Percentiles rank a stretch among this genome's conserved stretches.
These are phyloP conservation scores for Trypanosoma avium DNA, from an alignment of 208 protist species.

Conservation along the genomic window DNA sequence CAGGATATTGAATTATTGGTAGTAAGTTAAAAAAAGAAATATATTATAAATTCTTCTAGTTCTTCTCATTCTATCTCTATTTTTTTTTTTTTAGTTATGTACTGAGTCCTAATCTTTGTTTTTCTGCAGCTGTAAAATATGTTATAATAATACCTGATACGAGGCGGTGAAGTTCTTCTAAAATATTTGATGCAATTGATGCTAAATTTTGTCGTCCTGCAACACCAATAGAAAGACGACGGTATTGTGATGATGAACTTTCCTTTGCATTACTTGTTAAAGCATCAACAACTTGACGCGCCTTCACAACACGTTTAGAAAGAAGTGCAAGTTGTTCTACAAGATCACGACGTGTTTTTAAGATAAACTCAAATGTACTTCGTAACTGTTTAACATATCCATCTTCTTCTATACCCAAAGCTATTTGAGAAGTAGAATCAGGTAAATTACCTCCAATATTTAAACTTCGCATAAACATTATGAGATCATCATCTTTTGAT, in stretches of 20 bases:
- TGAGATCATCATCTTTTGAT: background rate
- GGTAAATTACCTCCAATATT: background rate
- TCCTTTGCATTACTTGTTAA: constrained; percentile 36
- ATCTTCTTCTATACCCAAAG: constrained; percentile 25
- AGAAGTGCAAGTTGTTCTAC: constrained; percentile 68
- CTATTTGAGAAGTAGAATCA: constrained; percentile 9
- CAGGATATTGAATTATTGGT: no score
- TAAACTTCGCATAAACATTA: background rate
- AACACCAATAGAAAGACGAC: background rate
- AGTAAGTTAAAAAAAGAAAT: no score
- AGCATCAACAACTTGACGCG: constrained; percentile 65
- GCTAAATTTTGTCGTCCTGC: constrained; percentile 27
- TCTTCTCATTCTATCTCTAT: background rate
- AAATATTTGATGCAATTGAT: constrained; percentile 46
- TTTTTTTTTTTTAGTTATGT: background rate
- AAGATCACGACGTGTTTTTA: constrained; percentile 64
- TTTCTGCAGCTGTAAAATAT: constrained; percentile 61
- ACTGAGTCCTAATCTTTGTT: constrained; percentile 55
- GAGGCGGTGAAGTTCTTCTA: constrained; percentile 62
- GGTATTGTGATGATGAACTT: background rate
- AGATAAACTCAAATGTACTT: constrained; percentile 81
- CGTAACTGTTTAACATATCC: constrained; percentile 64
- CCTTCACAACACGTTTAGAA: constrained; percentile 51
- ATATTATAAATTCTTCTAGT: no score
- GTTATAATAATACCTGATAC: constrained; percentile 39